phyloP scores from a whole-genome alignment of 2,329 filamentous ascomycete species.

The Exophiala calicioides region DNA sequence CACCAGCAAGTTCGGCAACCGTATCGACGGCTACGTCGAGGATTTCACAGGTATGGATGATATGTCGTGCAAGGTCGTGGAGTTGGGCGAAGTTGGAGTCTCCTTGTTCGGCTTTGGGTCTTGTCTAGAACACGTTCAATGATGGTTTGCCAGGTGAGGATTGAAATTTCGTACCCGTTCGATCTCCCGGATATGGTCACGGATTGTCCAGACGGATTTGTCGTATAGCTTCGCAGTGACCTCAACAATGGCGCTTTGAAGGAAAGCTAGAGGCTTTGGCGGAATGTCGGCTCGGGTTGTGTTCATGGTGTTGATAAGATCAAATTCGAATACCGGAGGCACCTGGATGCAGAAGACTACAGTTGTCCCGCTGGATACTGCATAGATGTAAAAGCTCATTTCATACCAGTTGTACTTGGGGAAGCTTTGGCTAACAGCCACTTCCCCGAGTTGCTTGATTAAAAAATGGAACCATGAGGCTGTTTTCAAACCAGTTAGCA shows the following conservation, averaged over 20 bases:
- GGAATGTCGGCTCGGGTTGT: not conserved
- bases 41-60: slow-evolving; percentile 37
- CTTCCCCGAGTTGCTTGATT: slow-evolving; percentile 23
- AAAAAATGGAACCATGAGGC: slow-evolving; percentile 32
- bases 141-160: not conserved
- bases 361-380: slow-evolving; percentile 3
- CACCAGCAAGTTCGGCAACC: slow-evolving; percentile 29
- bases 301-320: slow-evolving; percentile 10
- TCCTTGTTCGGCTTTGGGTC: slow-evolving; percentile 3
- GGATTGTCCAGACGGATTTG: slow-evolving; percentile 35
- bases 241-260: slow-evolving; percentile 32
- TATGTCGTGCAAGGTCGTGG: slow-evolving; percentile 38
- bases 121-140: slow-evolving; percentile 1
- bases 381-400: slow-evolving; percentile 29
- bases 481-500: slow-evolving; percentile 5
- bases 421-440: not conserved
- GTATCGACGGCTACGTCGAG: slow-evolving; percentile 38
- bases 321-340: slow-evolving; percentile 9
- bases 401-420: slow-evolving; percentile 29
- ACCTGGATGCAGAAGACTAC: slow-evolving; percentile 23
- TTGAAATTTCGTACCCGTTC: slow-evolving; percentile 33
- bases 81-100: slow-evolving; percentile 32
- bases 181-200: slow-evolving; percentile 34
- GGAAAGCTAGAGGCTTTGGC: slow-evolving; percentile 8
- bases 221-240: slow-evolving; percentile 33